Evolutionary conservation across 225 moss, liverwort and hornwort genomes (phyloP).

Genomic region (Bryoerythrophyllum caledonicum): DNA sequence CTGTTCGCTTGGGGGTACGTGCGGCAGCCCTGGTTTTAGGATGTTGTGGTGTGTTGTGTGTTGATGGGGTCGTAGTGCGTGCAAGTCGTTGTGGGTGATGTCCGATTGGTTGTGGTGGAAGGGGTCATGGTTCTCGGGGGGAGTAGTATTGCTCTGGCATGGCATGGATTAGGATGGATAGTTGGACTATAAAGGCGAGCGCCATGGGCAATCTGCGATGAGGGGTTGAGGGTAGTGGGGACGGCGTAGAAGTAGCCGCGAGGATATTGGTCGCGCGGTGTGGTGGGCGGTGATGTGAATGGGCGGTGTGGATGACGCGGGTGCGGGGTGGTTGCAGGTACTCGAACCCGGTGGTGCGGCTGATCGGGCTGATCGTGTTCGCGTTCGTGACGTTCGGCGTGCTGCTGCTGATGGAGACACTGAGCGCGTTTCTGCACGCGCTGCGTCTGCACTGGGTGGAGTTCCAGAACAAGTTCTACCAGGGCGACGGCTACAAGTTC

Average conservation of each 20-base stretch:
- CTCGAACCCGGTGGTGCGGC: constrained; percentile 63
- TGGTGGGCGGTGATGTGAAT: neutral
- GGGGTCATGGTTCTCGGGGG: neutral
- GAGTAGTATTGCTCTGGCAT: neutral
- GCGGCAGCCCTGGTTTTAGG: neutral
- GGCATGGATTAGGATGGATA: neutral
- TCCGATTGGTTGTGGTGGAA: neutral
- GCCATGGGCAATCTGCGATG: constrained; percentile 13
- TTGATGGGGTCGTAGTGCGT: neutral
- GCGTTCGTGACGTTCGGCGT: constrained; percentile 76
- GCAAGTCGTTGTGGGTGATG: neutral
- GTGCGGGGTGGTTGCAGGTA: constrained; percentile 51
- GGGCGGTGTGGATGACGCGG: neutral
- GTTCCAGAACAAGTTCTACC: constrained; percentile 94
- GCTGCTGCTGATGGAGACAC: constrained; percentile 88
- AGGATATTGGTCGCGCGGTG: neutral
- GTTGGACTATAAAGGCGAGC: constrained; percentile 21
- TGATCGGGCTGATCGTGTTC: constrained; percentile 80
- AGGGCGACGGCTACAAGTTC: constrained; percentile 95
- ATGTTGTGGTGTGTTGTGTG: neutral
- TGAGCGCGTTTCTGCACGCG: constrained; percentile 94
- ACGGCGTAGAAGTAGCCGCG: neutral
- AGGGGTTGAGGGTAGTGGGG: constrained; percentile 52
- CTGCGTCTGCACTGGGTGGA: constrained; percentile 98
- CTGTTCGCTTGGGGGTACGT: constrained; percentile 73